Conservation (phyloP, 257 asterid species). For the Solanum okadae region DNA sequence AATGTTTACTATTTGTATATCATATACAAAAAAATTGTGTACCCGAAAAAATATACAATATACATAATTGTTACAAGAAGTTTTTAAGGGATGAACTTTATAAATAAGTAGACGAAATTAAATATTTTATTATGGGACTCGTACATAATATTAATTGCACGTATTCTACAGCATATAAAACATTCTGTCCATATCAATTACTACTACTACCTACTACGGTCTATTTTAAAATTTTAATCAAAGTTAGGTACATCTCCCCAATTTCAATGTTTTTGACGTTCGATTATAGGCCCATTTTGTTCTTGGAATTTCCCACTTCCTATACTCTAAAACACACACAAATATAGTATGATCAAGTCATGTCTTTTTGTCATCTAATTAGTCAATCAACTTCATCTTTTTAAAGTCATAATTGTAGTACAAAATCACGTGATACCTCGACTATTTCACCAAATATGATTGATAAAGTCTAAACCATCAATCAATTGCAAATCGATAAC, state of each 20-base stretch:
- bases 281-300: not conserved
- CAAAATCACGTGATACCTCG: not conserved
- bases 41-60: too few relatives aligned
- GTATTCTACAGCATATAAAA: not conserved
- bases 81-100: too few relatives aligned
- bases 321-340: not conserved
- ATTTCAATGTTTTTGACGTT: not conserved
- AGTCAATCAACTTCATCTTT: not conserved
- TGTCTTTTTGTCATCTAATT: not conserved
- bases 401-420: not conserved
- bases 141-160: not conserved
- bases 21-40: too few relatives aligned
- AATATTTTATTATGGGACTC: too few relatives aligned
- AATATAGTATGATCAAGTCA: not conserved
- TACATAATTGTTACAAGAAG: too few relatives aligned
- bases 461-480: not conserved
- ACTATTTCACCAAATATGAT: not conserved
- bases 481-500: not conserved
- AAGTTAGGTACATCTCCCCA: not conserved
- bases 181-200: not conserved
- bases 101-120: too few relatives aligned
- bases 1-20: too few relatives aligned
- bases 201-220: not conserved
- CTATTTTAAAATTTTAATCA: not conserved
- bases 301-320: not conserved